Percentiles rank a stretch among this genome's conserved stretches.
These are phyloP conservation scores for Russula emetica DNA, from an alignment of 768 basidiomycete genomes.

Conservation along the genomic window DNA sequence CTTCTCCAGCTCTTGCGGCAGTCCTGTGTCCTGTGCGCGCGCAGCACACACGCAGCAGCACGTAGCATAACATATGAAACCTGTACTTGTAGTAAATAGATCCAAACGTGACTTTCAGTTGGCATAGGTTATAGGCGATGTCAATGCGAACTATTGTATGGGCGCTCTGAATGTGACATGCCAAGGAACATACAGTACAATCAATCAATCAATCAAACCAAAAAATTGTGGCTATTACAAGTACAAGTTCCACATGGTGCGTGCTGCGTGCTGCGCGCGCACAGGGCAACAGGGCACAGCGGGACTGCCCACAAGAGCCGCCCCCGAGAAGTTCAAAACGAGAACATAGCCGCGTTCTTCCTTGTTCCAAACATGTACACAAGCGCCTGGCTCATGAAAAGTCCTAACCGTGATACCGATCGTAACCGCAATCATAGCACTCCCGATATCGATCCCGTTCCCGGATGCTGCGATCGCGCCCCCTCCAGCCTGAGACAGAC, in stretches of 20 bases:
- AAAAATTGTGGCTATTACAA: neutral
- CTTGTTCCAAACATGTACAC: slow-evolving; percentile 83
- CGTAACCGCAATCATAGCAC: slow-evolving; percentile 85
- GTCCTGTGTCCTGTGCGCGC: no score
- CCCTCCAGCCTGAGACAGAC: slow-evolving; percentile 73
- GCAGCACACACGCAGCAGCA: no score
- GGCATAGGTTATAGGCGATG: no score
- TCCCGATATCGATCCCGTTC: slow-evolving; percentile 77
- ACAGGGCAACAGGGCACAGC: neutral
- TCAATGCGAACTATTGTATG: no score
- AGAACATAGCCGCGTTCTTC: slow-evolving; percentile 83
- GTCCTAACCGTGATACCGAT: slow-evolving; percentile 86
- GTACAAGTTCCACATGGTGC: neutral
- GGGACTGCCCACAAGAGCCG: neutral
- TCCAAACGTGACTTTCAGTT: no score
- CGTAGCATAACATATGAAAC: no score
- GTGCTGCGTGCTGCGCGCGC: no score
- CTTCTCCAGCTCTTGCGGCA: no score
- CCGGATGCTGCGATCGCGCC: slow-evolving; percentile 72
- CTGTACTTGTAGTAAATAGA: no score
- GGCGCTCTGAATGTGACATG: no score
- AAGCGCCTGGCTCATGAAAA: slow-evolving; percentile 83
- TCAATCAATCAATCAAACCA: neutral
- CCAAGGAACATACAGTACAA: no score
- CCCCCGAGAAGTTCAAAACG: slow-evolving; percentile 53